Evolutionary conservation across 352 stramenopile species (phyloP).

Genomic region (Phytopythium chamaehyphon): DNA sequence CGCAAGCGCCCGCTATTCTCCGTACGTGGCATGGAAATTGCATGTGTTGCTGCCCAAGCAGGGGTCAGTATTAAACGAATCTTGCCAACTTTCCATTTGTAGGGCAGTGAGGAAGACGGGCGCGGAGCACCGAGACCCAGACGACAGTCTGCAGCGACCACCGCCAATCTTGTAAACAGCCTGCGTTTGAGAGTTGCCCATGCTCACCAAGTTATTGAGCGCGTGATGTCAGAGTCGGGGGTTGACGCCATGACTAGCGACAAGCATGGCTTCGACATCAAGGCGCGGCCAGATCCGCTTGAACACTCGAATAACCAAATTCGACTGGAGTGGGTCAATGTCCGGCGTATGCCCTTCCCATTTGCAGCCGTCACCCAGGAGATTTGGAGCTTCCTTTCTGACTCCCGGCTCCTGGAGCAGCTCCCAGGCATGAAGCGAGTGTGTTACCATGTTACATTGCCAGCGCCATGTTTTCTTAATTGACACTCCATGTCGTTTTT

Average conservation of each 20-base stretch:
- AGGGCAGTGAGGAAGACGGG: background rate
- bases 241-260: slow-evolving; percentile 14
- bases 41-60: background rate
- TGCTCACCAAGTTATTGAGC: slow-evolving; percentile 11
- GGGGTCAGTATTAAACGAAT: no score
- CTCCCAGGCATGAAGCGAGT: slow-evolving; percentile 11
- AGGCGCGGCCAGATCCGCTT: slow-evolving; percentile 11
- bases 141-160: background rate
- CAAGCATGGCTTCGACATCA: slow-evolving; percentile 18
- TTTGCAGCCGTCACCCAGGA: slow-evolving; percentile 25
- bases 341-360: slow-evolving; percentile 26
- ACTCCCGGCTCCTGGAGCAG: slow-evolving; percentile 17
- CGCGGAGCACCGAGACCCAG: background rate
- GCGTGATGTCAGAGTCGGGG: slow-evolving; percentile 11
- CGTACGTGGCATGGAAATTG: slow-evolving; percentile 7
- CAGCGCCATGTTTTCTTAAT: no score
- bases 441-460: background rate
- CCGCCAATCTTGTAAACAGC: background rate
- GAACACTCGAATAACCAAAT: slow-evolving; percentile 8
- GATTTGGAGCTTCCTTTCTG: slow-evolving; percentile 26
- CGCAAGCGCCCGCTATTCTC: slow-evolving; percentile 28
- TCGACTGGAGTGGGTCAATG: slow-evolving; percentile 20
- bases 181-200: background rate
- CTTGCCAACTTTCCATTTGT: background rate
- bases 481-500: background rate